These are phyloP conservation scores for Chaetomidium leptoderma DNA, from an alignment of 495 filamentous ascomycete genomes.

Conservation along the genomic window DNA sequence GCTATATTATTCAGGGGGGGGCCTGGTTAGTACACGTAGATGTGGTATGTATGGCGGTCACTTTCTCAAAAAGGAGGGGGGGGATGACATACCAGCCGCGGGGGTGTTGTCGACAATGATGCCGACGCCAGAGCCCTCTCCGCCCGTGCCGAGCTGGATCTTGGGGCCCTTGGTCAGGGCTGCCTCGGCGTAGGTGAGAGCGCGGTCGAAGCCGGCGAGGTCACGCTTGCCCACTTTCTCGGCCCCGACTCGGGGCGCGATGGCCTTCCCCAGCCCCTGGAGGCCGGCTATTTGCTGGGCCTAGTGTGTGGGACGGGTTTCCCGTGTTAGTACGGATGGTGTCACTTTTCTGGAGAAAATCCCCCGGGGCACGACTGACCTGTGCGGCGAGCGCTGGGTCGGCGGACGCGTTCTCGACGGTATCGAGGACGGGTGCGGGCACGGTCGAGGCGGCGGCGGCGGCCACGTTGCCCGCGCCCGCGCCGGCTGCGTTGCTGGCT, in stretches of 20 bases:
- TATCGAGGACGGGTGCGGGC: conserved; percentile 10
- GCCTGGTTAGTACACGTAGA: neutral
- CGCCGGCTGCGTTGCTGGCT: conserved; percentile 14
- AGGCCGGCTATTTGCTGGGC: conserved; percentile 41
- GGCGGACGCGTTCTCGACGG: conserved; percentile 25
- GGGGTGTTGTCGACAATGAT: conserved; percentile 44
- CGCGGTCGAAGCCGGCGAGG: conserved; percentile 46
- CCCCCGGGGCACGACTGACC: neutral
- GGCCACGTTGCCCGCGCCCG: conserved; percentile 14
- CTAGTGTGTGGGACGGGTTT: conserved; percentile 6
- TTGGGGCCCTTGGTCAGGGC: conserved; percentile 45
- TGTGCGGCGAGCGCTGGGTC: conserved; percentile 39
- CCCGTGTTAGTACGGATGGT: neutral
- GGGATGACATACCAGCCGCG: conserved; percentile 22
- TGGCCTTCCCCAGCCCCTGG: conserved; percentile 50
- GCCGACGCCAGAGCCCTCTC: conserved; percentile 45
- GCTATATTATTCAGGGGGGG: neutral
- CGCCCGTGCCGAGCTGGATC: conserved; percentile 46
- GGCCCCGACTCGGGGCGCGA: conserved; percentile 36
- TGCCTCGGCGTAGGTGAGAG: conserved; percentile 44
- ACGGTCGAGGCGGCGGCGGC: conserved; percentile 15
- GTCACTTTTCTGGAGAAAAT: neutral
- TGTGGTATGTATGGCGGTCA: too few relatives aligned
- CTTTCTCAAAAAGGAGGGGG: too few relatives aligned
- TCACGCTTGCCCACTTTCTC: conserved; percentile 35